Evolutionary conservation across 2,329 filamentous ascomycete genomes (phyloP).

Genomic region (Leptodontidium sp.): DNA sequence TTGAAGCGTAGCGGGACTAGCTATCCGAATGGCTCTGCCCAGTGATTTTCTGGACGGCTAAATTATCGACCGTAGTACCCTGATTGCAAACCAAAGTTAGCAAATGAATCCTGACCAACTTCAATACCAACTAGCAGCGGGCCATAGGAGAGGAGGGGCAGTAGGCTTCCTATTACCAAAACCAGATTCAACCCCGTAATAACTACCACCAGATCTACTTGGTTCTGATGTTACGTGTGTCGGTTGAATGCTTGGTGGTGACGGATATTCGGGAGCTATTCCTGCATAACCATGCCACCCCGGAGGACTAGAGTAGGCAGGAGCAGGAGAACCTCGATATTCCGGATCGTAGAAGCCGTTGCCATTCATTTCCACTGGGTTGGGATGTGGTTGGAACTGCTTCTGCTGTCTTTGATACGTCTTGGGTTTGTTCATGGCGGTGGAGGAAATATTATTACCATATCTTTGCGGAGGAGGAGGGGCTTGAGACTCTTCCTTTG

Average conservation of each 20-base stretch:
- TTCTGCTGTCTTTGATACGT: not conserved
- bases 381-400: not conserved
- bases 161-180: conserved; percentile 31
- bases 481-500: conserved; percentile 43
- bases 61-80: conserved; percentile 33
- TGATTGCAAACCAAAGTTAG: conserved; percentile 29
- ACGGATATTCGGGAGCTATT: conserved; percentile 26
- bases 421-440: not conserved
- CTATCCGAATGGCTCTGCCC: not conserved
- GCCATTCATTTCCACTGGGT: not conserved
- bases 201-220: conserved; percentile 37
- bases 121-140: conserved; percentile 30
- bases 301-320: conserved; percentile 15
- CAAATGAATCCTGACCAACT: conserved; percentile 7
- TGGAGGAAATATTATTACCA: conserved; percentile 10
- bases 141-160: conserved; percentile 25
- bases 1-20: not conserved
- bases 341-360: conserved; percentile 8
- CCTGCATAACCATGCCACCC: conserved; percentile 27
- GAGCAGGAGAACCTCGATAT: conserved; percentile 18
- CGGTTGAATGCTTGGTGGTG: conserved; percentile 24
- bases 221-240: conserved; percentile 30
- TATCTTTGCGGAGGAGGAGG: conserved; percentile 21
- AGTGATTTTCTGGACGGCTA: not conserved
- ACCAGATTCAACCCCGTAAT: conserved; percentile 27